phyloP scores from a whole-genome alignment of 2,329 filamentous ascomycete genomes.

The Nemania sp. region DNA sequence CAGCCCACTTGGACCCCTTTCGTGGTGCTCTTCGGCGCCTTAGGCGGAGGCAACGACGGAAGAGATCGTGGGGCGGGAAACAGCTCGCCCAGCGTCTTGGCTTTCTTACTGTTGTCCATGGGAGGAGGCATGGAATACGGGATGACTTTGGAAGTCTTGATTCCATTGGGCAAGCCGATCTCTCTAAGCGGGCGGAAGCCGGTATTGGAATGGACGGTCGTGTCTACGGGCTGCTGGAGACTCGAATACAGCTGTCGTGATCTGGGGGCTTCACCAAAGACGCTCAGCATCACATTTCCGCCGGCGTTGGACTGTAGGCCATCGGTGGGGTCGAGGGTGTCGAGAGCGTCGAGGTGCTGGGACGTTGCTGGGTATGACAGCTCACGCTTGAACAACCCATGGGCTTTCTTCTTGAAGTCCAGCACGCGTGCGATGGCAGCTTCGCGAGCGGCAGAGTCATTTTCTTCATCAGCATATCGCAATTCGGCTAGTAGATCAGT shows the following conservation, averaged over 20 bases:
- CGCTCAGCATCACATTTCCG: conserved; percentile 68
- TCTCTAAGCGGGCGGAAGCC: conserved; percentile 58
- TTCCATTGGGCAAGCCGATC: conserved; percentile 70
- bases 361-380: conserved; percentile 52
- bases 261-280: conserved; percentile 74
- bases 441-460: conserved; percentile 36
- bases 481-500: conserved; percentile 54
- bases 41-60: conserved; percentile 69
- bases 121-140: conserved; percentile 45
- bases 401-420: conserved; percentile 64
- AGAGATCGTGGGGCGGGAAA: conserved; percentile 71
- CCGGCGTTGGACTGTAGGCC: conserved; percentile 45
- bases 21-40: conserved; percentile 70
- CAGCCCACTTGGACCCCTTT: conserved; percentile 61
- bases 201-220: conserved; percentile 31
- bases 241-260: conserved; percentile 86
- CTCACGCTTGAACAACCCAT: conserved; percentile 65
- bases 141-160: conserved; percentile 69
- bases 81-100: conserved; percentile 70
- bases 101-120: conserved; percentile 54
- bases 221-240: conserved; percentile 59
- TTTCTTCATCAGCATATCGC: conserved; percentile 26
- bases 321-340: conserved; percentile 45
- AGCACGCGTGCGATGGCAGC: conserved; percentile 50
- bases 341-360: conserved; percentile 41